Conservation (phyloP, 2,329 filamentous ascomycete genomes). For the Cercospora sojina region DNA sequence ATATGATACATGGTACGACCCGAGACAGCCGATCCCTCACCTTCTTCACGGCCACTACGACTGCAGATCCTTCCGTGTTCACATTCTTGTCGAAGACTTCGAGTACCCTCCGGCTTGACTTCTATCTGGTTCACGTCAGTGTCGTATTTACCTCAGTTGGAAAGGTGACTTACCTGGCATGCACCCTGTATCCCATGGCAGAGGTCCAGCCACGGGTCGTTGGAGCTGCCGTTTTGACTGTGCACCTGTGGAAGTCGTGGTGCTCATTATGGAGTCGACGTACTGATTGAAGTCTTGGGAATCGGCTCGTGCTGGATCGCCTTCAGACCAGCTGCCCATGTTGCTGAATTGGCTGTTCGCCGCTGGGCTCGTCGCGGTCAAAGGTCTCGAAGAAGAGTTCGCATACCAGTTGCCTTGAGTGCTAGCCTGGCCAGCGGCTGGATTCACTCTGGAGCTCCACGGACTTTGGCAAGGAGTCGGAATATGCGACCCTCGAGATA, state of each 20-base stretch:
- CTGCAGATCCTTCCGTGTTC: not conserved
- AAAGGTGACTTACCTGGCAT: not conserved
- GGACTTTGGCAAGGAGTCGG: not conserved
- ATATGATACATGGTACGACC: not conserved
- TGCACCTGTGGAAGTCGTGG: not conserved
- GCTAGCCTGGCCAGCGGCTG: not conserved
- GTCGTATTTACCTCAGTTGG: not conserved
- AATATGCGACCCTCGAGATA: not conserved
- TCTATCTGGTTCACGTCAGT: not conserved
- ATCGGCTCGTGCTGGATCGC: not conserved
- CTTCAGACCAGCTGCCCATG: not conserved
- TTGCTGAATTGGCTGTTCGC: not conserved
- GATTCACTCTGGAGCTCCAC: not conserved
- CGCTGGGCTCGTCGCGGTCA: not conserved
- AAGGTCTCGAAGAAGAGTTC: not conserved
- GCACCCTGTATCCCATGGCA: not conserved
- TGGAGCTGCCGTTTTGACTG: not conserved
- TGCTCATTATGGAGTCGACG: not conserved
- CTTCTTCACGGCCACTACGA: not conserved
- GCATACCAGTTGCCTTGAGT: not conserved
- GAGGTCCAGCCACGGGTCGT: not conserved
- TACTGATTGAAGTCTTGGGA: not conserved
- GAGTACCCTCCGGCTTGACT: not conserved
- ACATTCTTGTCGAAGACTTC: not conserved
- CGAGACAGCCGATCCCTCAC: not conserved